Evolutionary conservation across 2,329 filamentous ascomycete species (phyloP).

Genomic region (Xylariales sp.): DNA sequence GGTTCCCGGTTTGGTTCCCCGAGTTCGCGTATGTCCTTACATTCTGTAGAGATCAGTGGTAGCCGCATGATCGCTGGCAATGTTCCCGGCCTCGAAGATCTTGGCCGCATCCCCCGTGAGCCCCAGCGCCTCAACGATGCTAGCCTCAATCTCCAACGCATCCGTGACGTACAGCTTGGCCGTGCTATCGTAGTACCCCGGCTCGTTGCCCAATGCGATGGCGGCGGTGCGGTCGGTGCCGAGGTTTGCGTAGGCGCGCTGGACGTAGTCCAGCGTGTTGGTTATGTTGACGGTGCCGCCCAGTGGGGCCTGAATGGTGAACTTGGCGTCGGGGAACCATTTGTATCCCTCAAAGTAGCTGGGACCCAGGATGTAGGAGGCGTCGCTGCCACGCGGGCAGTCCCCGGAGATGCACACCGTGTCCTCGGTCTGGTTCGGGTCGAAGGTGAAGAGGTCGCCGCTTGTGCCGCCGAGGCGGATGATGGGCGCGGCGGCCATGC

Average conservation of each 20-base stretch:
- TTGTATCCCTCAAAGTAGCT: slow-evolving; percentile 8
- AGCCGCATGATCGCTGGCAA: neutral
- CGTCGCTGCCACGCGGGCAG: slow-evolving; percentile 6
- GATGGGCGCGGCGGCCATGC: slow-evolving; percentile 5
- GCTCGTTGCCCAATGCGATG: slow-evolving; percentile 10
- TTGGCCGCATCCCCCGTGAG: slow-evolving; percentile 3
- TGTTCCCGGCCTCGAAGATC: slow-evolving; percentile 8
- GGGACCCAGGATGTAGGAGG: slow-evolving; percentile 4
- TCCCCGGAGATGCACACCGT: slow-evolving; percentile 5
- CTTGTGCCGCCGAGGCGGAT: slow-evolving; percentile 10
- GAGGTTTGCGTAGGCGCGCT: neutral
- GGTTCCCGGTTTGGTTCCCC: no score
- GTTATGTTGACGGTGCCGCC: slow-evolving; percentile 3
- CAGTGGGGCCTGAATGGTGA: slow-evolving; percentile 8
- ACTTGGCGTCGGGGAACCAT: slow-evolving; percentile 5
- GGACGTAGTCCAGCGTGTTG: slow-evolving; percentile 6
- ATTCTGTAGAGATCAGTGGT: slow-evolving; percentile 2
- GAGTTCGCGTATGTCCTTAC: slow-evolving; percentile 3
- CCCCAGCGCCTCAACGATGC: slow-evolving; percentile 6
- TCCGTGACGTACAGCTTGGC: slow-evolving; percentile 5
- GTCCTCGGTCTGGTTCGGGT: slow-evolving; percentile 2
- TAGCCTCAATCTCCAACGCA: slow-evolving; percentile 1
- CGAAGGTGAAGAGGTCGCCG: slow-evolving; percentile 8
- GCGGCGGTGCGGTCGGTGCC: slow-evolving; percentile 3
- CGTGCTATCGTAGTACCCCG: slow-evolving; percentile 7